Percentiles rank a stretch among this genome's conserved stretches.
Conservation (phyloP, 768 basidiomycete genomes). For the Phanerochaete sordida region DNA sequence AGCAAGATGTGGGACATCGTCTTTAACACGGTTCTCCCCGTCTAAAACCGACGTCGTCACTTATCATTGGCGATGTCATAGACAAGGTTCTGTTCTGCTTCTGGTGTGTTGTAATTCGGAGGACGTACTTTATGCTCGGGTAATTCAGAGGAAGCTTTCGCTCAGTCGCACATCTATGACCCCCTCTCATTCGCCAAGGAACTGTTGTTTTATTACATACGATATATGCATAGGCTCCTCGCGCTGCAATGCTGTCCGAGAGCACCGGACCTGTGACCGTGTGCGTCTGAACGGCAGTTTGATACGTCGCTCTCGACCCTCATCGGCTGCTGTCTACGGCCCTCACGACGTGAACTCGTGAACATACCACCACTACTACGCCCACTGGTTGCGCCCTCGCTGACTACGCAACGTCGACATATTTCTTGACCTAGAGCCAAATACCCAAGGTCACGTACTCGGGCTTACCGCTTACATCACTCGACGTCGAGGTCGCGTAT, state of each 20-base stretch:
- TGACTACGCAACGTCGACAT: too few species aligned
- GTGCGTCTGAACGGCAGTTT: too few species aligned
- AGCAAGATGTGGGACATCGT: constrained; percentile 95
- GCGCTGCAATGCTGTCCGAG: too few species aligned
- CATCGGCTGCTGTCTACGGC: too few species aligned
- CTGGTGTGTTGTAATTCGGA: neutral
- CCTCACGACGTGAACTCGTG: too few species aligned
- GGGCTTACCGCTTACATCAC: neutral
- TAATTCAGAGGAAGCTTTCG: neutral
- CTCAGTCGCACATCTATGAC: neutral
- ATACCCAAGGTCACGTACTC: too few species aligned
- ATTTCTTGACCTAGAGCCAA: too few species aligned
- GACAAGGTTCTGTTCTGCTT: neutral
- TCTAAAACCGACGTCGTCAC: constrained; percentile 33
- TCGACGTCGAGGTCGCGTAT: neutral
- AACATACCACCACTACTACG: too few species aligned
- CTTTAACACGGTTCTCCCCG: constrained; percentile 76
- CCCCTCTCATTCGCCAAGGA: neutral
- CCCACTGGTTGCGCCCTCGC: too few species aligned
- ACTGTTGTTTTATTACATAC: neutral
- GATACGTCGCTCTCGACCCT: too few species aligned
- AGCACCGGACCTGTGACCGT: too few species aligned
- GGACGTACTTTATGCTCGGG: neutral
- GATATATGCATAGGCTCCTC: too few species aligned
- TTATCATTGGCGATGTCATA: neutral